Evolutionary conservation across 192 early-diverging fungal genomes (phyloP), one percentile per base, ranked within the genome.

Genomic region (Backusella macrospora): DNA sequence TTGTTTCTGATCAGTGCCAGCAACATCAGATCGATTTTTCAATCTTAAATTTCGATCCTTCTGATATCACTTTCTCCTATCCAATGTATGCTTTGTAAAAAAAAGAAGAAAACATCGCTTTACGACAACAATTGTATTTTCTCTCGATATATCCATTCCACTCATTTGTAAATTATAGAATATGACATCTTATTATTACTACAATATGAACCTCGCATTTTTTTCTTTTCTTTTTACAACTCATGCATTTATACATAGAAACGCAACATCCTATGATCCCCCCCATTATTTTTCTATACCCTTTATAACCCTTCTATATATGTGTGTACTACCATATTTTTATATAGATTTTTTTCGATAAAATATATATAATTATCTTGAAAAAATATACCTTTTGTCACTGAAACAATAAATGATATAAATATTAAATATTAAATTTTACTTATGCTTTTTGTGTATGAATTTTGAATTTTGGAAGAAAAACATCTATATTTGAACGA

Each of bases 221-320:
- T 59, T 59, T 5, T 59, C 5, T 59, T 59, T 4, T 59, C 21
- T 59, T 26, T 59, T 23, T 46, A 4, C 23, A 14, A 46, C 14
- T 26, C 52, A 59, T 59, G 52, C 52, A 59, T 59, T 59, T 59
- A 59, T 59, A 59, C 52, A 59, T 59, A 59, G 52, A 59, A 59
- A 59, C 52, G 26, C 21, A 59, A 59, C 6, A 46, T 14, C 10
- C 21, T 23, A 59, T 13, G 21, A 59, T 59, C 10, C 26, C 26
- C 10, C 9, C 21, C 18, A 21, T 13, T 59, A 21, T 59, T 18
- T 23, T 59, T 5, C 9, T 23, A 59, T 59, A 59, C 52, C 52
- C 52, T 13, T 13, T 59, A 23, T 59, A 59, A 23, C 52, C 52
- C 52, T 59, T 59, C 52, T 59, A 26, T 59, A 59, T 46, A 46